Percentiles rank a stretch among this genome's conserved stretches.
Evolutionary conservation across 2,329 filamentous ascomycete species (phyloP).

Genomic region (Colletotrichum sp.): DNA sequence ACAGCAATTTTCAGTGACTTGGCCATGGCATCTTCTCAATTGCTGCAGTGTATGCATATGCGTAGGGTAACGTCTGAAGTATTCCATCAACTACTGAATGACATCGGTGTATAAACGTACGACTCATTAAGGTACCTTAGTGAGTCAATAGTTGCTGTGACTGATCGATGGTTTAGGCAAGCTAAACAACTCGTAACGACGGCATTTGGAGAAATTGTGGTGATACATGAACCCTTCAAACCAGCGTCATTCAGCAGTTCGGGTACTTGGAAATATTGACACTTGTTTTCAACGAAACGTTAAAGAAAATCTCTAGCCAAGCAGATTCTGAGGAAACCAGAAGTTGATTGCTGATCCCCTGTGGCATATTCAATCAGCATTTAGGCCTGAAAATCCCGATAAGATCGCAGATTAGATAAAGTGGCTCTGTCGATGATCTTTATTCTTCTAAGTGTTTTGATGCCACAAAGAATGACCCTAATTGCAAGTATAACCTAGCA

Average conservation of each 20-base stretch:
- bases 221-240: background rate
- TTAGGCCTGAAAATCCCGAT: background rate
- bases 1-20: background rate
- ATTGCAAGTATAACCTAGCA: background rate
- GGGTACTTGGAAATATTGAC: background rate
- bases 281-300: background rate
- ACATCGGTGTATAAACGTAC: accelerated
- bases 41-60: background rate
- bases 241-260: background rate
- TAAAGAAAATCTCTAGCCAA: background rate
- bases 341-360: background rate
- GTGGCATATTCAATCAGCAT: background rate
- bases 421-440: background rate
- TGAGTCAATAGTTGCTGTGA: background rate
- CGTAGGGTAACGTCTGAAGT: background rate
- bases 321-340: background rate
- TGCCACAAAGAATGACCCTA: background rate
- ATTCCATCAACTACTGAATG: background rate
- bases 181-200: background rate
- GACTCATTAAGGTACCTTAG: no score
- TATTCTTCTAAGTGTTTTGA: background rate
- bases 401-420: background rate
- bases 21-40: accelerated
- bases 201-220: background rate
- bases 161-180: background rate